Percentiles rank a stretch among this genome's conserved stretches.
phyloP scores from a whole-genome alignment of 768 basidiomycete genomes.

The Gymnopilus junonius region DNA sequence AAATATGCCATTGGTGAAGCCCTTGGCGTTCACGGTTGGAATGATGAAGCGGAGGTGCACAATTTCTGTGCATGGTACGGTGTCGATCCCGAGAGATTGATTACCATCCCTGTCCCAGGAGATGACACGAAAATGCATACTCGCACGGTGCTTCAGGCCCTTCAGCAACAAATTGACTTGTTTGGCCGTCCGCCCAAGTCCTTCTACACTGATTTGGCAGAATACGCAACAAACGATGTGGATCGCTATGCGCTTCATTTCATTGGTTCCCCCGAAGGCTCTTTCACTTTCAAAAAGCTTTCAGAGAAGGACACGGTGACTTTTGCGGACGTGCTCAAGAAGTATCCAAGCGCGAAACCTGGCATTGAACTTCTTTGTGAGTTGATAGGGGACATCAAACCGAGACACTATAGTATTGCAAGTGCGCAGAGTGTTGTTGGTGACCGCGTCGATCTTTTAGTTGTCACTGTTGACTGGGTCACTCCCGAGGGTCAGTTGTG shows the following conservation, averaged over 20 bases:
- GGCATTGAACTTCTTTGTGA: slow-evolving; percentile 86
- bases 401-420: slow-evolving; percentile 97
- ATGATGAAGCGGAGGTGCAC: slow-evolving; percentile 84
- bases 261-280: slow-evolving; percentile 92
- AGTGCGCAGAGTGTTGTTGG: slow-evolving; percentile 95
- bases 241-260: slow-evolving; percentile 87
- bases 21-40: slow-evolving; percentile 97
- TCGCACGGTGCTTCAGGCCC: slow-evolving; percentile 91
- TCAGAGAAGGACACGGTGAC: slow-evolving; percentile 94
- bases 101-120: slow-evolving; percentile 78
- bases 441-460: slow-evolving; percentile 89
- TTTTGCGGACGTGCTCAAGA: slow-evolving; percentile 84
- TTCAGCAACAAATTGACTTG: slow-evolving; percentile 96
- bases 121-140: slow-evolving; percentile 80
- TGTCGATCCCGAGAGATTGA: slow-evolving; percentile 74
- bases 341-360: slow-evolving; percentile 80
- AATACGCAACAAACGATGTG: slow-evolving; percentile 66
- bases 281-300: slow-evolving; percentile 92
- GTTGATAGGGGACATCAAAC: slow-evolving; percentile 93
- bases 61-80: slow-evolving; percentile 95
- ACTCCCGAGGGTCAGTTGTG: slow-evolving; percentile 73
- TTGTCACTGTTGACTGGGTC: slow-evolving; percentile 96
- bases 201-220: slow-evolving; percentile 89
- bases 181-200: slow-evolving; percentile 96
- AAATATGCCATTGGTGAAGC: slow-evolving; percentile 98